phyloP scores from a whole-genome alignment of 2,329 filamentous ascomycete species.

The Pseudocercospora ulei region DNA sequence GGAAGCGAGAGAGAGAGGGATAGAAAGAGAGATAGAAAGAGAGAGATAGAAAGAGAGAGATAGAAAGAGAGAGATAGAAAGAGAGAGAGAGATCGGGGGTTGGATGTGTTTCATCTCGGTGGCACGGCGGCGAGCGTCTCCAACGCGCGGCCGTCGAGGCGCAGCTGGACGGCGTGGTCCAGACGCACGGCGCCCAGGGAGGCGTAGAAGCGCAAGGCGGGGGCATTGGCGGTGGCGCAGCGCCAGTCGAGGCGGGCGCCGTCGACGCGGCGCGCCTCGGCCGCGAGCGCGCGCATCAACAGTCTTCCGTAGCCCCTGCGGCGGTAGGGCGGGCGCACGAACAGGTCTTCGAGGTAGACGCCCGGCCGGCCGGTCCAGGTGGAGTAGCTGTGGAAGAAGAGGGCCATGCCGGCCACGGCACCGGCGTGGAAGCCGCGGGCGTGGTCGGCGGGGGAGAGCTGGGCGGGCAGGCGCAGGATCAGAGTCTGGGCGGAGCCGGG shows the following conservation, averaged over 20 bases:
- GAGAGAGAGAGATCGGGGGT: too few relatives aligned
- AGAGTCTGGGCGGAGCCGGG: slow-evolving; percentile 66
- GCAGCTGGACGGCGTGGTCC: slow-evolving; percentile 65
- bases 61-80: too few relatives aligned
- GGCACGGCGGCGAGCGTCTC: slow-evolving; percentile 53
- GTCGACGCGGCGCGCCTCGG: slow-evolving; percentile 61
- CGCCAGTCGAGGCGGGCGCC: slow-evolving; percentile 79
- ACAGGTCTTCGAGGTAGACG: slow-evolving; percentile 92
- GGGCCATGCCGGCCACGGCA: slow-evolving; percentile 61
- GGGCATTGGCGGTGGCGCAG: slow-evolving; percentile 87
- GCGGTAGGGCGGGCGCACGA: slow-evolving; percentile 60
- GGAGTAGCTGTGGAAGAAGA: slow-evolving; percentile 93
- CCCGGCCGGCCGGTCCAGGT: slow-evolving; percentile 83
- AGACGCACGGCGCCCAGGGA: slow-evolving; percentile 53
- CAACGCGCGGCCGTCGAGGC: slow-evolving; percentile 59
- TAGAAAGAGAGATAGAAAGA: too few relatives aligned
- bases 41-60: too few relatives aligned
- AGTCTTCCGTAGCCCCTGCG: slow-evolving; percentile 73
- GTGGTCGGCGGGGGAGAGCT: slow-evolving; percentile 26
- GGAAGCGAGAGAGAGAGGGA: too few relatives aligned
- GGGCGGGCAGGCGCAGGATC: slow-evolving; percentile 43
- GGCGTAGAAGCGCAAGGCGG: slow-evolving; percentile 76
- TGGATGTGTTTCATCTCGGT: too few relatives aligned
- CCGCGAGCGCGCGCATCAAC: slow-evolving; percentile 66
- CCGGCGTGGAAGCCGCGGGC: slow-evolving; percentile 26